A percentile compares a stretch with the other conserved stretches of the same genome.
phyloP scores from a whole-genome alignment of 2,329 filamentous ascomycete species.

The Arthrinium phaeospermum region DNA sequence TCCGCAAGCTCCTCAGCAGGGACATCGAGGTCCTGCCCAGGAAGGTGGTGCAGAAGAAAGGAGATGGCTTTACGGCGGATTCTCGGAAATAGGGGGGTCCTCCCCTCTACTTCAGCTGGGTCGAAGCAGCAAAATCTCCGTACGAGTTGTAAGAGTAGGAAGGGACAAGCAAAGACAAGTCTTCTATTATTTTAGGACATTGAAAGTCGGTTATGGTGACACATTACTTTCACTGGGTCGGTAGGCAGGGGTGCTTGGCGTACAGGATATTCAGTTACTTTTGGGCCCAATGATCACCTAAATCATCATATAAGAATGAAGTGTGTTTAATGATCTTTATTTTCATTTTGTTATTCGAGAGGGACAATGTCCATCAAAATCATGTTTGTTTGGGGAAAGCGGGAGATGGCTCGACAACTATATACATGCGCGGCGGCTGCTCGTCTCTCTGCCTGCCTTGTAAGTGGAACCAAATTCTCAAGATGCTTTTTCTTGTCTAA shows the following conservation, averaged over 20 bases:
- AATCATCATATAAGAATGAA: neutral
- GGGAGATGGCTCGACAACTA: neutral
- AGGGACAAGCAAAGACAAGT: neutral
- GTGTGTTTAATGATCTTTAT: neutral
- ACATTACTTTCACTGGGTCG: neutral
- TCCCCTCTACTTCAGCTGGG: neutral
- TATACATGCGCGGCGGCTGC: neutral
- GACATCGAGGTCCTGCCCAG: conserved; percentile 37
- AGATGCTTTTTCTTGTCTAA: neutral
- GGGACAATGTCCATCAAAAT: neutral
- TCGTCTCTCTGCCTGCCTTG: neutral
- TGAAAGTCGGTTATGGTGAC: neutral
- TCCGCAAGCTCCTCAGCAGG: conserved; percentile 58
- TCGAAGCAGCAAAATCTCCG: neutral
- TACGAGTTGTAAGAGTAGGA: neutral
- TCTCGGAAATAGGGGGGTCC: conserved; percentile 24
- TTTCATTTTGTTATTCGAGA: neutral
- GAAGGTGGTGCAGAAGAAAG: conserved; percentile 34
- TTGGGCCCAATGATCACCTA: neutral
- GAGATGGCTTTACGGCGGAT: conserved; percentile 32
- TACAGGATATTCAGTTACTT: neutral
- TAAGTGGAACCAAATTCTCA: neutral
- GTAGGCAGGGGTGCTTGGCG: neutral
- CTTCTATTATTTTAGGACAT: neutral
- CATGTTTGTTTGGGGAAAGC: neutral